Evolutionary conservation across 345 rosid species (phyloP).

Genomic region (Aegle marmelos): DNA sequence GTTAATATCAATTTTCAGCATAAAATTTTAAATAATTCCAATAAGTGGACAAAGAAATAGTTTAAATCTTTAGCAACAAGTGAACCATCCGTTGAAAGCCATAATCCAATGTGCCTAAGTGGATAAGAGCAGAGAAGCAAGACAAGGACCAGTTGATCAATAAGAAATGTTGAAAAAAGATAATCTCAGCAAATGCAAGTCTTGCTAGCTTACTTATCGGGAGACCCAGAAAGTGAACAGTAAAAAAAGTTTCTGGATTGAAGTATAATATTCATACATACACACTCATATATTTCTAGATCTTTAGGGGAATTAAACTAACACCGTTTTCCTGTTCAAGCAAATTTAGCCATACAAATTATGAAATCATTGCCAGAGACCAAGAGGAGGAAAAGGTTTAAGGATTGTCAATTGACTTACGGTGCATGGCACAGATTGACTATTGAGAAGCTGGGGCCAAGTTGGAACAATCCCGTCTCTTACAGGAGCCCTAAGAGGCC

Average conservation of each 20-base stretch:
- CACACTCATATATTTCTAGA: not conserved
- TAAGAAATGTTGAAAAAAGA: not conserved
- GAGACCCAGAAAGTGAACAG: not conserved
- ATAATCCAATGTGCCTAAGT: not conserved
- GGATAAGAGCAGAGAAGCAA: not conserved
- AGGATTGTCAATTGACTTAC: constrained; percentile 39
- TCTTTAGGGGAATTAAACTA: not conserved
- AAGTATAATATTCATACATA: no score
- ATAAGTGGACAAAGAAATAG: not conserved
- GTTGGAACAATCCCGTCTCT: constrained; percentile 79
- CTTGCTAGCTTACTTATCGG: not conserved
- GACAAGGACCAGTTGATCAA: not conserved
- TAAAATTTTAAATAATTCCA: not conserved
- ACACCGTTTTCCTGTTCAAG: not conserved
- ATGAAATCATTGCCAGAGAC: not conserved
- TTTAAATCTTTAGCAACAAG: not conserved
- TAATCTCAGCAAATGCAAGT: not conserved
- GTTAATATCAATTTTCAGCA: not conserved
- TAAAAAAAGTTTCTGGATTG: not conserved
- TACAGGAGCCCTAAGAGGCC: constrained; percentile 85
- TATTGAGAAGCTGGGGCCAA: constrained; percentile 73
- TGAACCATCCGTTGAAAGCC: not conserved
- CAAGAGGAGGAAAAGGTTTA: not conserved
- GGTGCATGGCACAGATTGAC: constrained; percentile 44
- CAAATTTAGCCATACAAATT: constrained; percentile 1